Conservation (phyloP, 2,329 filamentous ascomycete species). For the Davidsoniella australis region DNA sequence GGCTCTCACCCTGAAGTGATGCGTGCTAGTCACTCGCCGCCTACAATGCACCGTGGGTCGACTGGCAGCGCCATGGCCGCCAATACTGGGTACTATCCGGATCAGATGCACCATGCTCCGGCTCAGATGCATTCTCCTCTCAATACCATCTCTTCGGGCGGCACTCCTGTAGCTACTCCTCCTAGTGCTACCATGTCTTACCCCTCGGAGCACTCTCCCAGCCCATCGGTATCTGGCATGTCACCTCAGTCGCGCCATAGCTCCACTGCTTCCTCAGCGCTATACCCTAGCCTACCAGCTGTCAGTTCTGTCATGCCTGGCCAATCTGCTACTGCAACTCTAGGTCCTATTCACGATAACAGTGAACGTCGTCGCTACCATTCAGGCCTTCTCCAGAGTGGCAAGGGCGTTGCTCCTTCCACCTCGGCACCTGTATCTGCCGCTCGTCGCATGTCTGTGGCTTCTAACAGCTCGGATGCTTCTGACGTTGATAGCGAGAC, state of each 20-base stretch:
- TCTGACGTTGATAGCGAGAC: conserved; percentile 35
- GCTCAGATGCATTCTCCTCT: conserved; percentile 45
- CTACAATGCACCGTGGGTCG: conserved; percentile 22
- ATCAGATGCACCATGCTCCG: conserved; percentile 23
- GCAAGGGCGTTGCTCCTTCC: conserved; percentile 23
- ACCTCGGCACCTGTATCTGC: conserved; percentile 14
- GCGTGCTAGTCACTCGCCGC: conserved; percentile 39
- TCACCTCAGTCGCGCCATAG: conserved; percentile 48
- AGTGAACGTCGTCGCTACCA: conserved; percentile 49
- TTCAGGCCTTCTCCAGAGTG: conserved; percentile 48
- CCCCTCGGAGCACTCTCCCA: conserved; percentile 59
- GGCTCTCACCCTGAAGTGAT: conserved; percentile 47
- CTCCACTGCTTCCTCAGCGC: conserved; percentile 40
- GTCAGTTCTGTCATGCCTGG: conserved; percentile 52
- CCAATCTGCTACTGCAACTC: conserved; percentile 51
- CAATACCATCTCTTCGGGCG: conserved; percentile 40
- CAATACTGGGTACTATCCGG: conserved; percentile 1
- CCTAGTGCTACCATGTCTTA: conserved; percentile 62
- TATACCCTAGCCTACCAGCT: conserved; percentile 57
- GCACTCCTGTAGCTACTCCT: conserved; percentile 62
- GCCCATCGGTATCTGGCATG: conserved; percentile 51
- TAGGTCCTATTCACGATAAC: conserved; percentile 49
- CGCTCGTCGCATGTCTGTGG: conserved; percentile 17
- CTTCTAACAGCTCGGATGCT: conserved; percentile 34
- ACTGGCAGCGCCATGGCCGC: conserved; percentile 18